Evolutionary conservation across 345 rosid genomes (phyloP), one percentile per base, ranked within the genome.

Genomic region (Hibiscus syriacus): DNA sequence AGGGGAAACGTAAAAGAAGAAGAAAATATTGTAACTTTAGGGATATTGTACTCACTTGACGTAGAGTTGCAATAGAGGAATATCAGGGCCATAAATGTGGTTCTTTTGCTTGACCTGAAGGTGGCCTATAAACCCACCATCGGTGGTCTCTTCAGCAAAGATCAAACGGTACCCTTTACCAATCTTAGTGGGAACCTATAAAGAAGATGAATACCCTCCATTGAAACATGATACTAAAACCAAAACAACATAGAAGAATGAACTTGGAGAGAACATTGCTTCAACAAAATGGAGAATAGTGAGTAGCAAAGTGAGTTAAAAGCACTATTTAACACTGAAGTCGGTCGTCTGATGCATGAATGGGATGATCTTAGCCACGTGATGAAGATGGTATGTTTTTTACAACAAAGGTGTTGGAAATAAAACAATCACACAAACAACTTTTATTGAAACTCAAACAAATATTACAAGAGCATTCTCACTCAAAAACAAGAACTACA

Each of bases 121-220:
- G 69, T 68, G 81, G 9, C 97, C 99, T 7, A 84, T 49, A 59
- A 95, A 72, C 71, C 87, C 92, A 10, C 96, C 97, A 13, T 85
- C 94, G 4, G 86, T 81, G 50, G 92, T 79, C 73, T 91, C 96
- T 71, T 86, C 86, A 49, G 88, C 39, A 39, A 96, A 86, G 78
- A 92, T 76, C 53, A 95, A 75, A 77, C 97, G 87, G 85, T 95
- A 92, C 69, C 99, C 99, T 19, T 80, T 36, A 69, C 98, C 99
- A 72, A 92, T 85, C 76, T 85, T 85, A 58, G 80, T 25, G 2
- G 77, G 74, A 1, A 48, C 30, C 3, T 79, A 43, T 7, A 80
- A 65, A 67, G 81, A 48, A 67, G 82, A 60, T 1, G 77, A 77
- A n/a, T 59, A 60, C 17, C 50, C 77, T 19, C 80, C 77, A 54